phyloP scores from a whole-genome alignment of 768 basidiomycete species.

The Tylopilus subfusipes region DNA sequence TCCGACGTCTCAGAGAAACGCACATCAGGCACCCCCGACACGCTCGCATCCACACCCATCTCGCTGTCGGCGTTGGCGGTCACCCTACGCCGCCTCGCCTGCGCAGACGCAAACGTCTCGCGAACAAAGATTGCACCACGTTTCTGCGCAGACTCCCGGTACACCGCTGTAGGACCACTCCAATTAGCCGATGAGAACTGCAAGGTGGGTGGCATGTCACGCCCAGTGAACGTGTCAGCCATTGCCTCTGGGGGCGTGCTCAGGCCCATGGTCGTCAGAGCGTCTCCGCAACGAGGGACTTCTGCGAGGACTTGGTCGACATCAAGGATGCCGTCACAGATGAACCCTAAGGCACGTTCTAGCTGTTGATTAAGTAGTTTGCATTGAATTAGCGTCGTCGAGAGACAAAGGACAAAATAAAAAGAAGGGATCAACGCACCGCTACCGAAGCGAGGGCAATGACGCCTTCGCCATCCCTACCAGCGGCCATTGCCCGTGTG shows the following conservation, averaged over 20 bases:
- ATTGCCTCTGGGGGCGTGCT: background rate
- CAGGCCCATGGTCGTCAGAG: background rate
- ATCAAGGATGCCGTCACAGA: background rate
- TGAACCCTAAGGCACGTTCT: background rate
- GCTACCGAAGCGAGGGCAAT: constrained; percentile 4
- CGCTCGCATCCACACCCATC: background rate
- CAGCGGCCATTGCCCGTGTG: background rate
- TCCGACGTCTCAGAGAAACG: background rate
- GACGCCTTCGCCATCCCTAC: constrained; percentile 1
- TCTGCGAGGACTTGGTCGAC: background rate
- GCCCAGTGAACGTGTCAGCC: background rate
- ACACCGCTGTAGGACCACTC: background rate
- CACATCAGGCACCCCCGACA: background rate
- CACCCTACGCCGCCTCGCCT: background rate
- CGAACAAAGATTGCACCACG: background rate
- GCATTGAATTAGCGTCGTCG: background rate
- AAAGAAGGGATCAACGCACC: background rate
- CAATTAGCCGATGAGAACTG: constrained; percentile 2
- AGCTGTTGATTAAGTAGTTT: background rate
- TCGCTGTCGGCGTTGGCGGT: background rate
- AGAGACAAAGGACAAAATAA: background rate
- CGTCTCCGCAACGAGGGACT: background rate
- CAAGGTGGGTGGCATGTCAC: background rate
- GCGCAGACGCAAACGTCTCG: background rate
- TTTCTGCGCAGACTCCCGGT: background rate